phyloP scores from a whole-genome alignment of 1,284 basidiomycete genomes.

The Pholiota adiposa region DNA sequence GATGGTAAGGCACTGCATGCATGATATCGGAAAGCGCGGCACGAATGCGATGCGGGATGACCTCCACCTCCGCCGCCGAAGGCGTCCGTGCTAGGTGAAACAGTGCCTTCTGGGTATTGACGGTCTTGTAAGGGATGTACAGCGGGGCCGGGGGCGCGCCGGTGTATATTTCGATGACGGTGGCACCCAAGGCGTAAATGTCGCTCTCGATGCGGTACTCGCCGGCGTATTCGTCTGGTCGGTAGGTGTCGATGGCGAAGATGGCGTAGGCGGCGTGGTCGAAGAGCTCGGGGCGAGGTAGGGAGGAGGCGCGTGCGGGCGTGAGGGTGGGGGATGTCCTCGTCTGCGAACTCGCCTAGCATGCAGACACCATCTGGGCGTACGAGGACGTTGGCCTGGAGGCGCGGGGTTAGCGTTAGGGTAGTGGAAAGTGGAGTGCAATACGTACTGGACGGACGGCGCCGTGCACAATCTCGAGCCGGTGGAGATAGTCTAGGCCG shows the following conservation, averaged over 20 bases:
- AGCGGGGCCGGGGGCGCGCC: slow-evolving; percentile 15
- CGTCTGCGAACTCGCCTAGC: slow-evolving; percentile 25
- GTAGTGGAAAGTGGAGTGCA: too few species aligned
- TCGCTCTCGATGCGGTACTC: slow-evolving; percentile 26
- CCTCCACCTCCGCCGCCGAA: slow-evolving; percentile 7
- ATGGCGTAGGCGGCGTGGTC: slow-evolving; percentile 15
- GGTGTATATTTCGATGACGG: slow-evolving; percentile 25
- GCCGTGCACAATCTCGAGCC: slow-evolving; percentile 24
- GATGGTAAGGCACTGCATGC: slow-evolving; percentile 14
- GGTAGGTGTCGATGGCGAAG: slow-evolving; percentile 24
- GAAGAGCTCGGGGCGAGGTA: slow-evolving; percentile 27
- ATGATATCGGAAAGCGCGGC: slow-evolving; percentile 18
- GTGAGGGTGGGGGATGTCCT: slow-evolving; percentile 16
- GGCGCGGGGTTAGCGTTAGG: too few species aligned
- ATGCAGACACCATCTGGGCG: slow-evolving; percentile 20
- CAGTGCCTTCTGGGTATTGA: slow-evolving; percentile 13
- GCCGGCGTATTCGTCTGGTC: slow-evolving; percentile 22
- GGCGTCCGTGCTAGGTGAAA: slow-evolving; percentile 8
- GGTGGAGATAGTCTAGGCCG: slow-evolving; percentile 25
- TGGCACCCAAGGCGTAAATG: slow-evolving; percentile 25
- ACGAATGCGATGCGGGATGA: slow-evolving; percentile 16
- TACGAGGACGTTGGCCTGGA: slow-evolving; percentile 25
- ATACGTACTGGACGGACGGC: slow-evolving; percentile 26
- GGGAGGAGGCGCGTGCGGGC: slow-evolving; percentile 15
- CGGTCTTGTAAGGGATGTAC: slow-evolving; percentile 19